Evolutionary conservation across 169 alveolate species (phyloP).

Genomic region (Eimeria nieschulzi): DNA sequence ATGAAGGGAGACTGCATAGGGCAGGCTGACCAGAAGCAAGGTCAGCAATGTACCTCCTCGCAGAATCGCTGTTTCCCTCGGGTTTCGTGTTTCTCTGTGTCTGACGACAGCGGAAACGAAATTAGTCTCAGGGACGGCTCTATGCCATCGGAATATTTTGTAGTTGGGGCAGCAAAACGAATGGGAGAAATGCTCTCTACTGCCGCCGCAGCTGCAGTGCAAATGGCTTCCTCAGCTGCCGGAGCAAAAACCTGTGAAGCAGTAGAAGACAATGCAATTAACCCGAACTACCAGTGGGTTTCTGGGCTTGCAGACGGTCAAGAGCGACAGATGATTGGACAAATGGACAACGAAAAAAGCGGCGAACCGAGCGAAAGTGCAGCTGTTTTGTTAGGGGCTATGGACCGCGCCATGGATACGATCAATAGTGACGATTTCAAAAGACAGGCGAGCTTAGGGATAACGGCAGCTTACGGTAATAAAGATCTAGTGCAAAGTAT

Average conservation of each 20-base stretch:
- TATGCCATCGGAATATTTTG: slow-evolving; percentile 29
- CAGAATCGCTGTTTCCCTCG: slow-evolving; percentile 53
- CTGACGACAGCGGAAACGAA: slow-evolving; percentile 50
- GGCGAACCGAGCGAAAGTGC: slow-evolving; percentile 65
- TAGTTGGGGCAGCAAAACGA: slow-evolving; percentile 30
- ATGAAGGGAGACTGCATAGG: slow-evolving; percentile 8
- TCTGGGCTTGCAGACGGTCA: slow-evolving; percentile 2
- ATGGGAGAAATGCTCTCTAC: slow-evolving; percentile 57
- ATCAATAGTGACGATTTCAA: slow-evolving; percentile 55
- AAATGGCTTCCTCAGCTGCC: slow-evolving; percentile 29
- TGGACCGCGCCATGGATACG: slow-evolving; percentile 65
- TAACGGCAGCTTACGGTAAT: neutral
- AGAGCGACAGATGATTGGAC: neutral
- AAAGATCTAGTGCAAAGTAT: neutral
- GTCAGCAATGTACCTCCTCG: neutral
- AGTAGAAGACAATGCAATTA: neutral
- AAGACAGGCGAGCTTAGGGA: slow-evolving; percentile 23
- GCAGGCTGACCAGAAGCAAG: slow-evolving; percentile 35
- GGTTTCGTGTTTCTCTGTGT: slow-evolving; percentile 38
- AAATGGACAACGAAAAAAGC: slow-evolving; percentile 2
- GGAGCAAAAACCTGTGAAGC: neutral
- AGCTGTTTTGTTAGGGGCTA: slow-evolving; percentile 39
- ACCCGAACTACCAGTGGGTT: neutral
- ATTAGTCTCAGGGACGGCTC: slow-evolving; percentile 25
- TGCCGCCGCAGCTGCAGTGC: slow-evolving; percentile 56